Conservation (phyloP, 108 stramenopile species). For the Aurantiochytrium sp. region DNA sequence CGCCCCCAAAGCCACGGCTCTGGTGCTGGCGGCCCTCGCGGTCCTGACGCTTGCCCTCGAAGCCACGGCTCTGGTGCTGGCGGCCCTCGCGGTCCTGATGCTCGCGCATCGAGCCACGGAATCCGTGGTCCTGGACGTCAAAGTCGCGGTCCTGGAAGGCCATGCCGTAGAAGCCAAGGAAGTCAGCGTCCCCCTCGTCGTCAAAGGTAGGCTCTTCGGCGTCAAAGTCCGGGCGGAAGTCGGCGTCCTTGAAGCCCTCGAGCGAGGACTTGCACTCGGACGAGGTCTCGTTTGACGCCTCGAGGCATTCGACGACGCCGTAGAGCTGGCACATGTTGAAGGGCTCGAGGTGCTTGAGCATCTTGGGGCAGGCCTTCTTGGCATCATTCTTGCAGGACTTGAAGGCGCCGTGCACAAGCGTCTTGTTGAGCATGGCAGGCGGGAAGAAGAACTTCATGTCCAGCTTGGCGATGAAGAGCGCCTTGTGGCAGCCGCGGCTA, state of each 20-base stretch:
- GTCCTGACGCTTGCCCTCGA: too few relatives aligned
- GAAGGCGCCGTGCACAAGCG: not conserved
- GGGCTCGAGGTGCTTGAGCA: not conserved
- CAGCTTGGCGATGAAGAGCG: not conserved
- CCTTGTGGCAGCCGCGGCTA: not conserved
- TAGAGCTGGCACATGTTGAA: constrained; percentile 14
- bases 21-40: too few relatives aligned
- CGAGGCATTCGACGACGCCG: not conserved
- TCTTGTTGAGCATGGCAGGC: not conserved
- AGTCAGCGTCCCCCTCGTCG: not conserved
- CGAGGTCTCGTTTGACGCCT: not conserved
- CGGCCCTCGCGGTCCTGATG: too few relatives aligned
- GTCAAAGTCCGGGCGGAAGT: not conserved
- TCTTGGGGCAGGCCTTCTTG: not conserved
- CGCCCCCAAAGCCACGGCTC: too few relatives aligned
- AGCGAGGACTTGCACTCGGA: not conserved
- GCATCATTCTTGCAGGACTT: not conserved
- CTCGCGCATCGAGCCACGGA: too few relatives aligned
- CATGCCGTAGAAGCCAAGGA: not conserved
- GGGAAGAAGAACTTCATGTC: not conserved
- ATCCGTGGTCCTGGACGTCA: too few relatives aligned
- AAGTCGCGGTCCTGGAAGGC: not conserved
- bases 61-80: too few relatives aligned
- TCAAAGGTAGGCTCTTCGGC: not conserved
- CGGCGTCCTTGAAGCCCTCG: not conserved